These are phyloP conservation scores for Friedmanniomyces endolithicus DNA, from an alignment of 495 filamentous ascomycete species.

Conservation along the genomic window DNA sequence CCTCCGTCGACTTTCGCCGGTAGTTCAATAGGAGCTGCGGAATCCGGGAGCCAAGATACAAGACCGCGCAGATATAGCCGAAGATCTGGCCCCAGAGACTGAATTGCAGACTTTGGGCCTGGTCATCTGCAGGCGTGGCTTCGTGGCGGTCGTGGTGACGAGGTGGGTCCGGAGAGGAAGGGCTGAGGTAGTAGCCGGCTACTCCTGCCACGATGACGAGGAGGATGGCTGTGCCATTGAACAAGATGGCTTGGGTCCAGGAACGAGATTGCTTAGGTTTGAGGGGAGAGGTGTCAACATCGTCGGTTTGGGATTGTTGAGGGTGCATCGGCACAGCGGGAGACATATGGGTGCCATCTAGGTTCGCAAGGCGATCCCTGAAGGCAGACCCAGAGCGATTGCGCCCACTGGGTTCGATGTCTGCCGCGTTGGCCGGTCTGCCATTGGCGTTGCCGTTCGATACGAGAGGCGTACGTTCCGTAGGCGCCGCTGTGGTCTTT, in stretches of 20 bases:
- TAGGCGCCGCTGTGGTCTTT: background rate
- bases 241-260: constrained; percentile 37
- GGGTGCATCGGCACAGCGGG: constrained; percentile 34
- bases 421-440: background rate
- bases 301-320: constrained; percentile 1
- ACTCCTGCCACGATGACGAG: constrained; percentile 74
- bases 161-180: constrained; percentile 24
- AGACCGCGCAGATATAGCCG: constrained; percentile 41
- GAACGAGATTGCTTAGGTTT: constrained; percentile 9
- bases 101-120: constrained; percentile 41
- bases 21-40: constrained; percentile 88
- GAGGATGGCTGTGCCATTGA: constrained; percentile 59
- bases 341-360: constrained; percentile 56
- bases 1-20: constrained; percentile 77
- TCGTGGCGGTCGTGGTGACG: constrained; percentile 17
- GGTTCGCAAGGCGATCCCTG: constrained; percentile 34
- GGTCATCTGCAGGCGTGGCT: constrained; percentile 16
- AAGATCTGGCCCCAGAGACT: constrained; percentile 53
- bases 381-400: constrained; percentile 24
- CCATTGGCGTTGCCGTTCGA: constrained; percentile 13
- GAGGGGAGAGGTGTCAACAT: background rate
- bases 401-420: constrained; percentile 13
- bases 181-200: constrained; percentile 70
- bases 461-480: constrained; percentile 22
- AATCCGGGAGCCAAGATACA: constrained; percentile 79